Conservation (phyloP, 2,329 filamentous ascomycete species). For the Ceratocystis cacaofunesta region DNA sequence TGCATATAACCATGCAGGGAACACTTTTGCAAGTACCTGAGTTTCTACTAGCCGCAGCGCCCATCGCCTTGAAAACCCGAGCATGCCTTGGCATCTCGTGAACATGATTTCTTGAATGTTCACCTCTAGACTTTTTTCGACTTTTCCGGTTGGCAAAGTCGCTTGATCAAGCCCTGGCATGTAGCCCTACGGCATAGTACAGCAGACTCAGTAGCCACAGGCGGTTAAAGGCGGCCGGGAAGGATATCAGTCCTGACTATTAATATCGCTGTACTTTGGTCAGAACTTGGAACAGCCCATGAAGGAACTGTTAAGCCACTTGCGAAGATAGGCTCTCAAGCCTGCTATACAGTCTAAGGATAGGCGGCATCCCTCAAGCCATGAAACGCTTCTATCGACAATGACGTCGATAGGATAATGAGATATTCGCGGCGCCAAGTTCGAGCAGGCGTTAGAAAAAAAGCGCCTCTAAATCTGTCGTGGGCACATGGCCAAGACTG, state of each 20-base stretch:
- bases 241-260: background rate
- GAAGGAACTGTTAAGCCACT: background rate
- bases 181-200: background rate
- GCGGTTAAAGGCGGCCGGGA: too few relatives aligned
- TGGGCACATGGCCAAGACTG: background rate
- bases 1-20: too few relatives aligned
- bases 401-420: background rate
- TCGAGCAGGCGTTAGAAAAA: background rate
- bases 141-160: background rate
- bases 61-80: too few relatives aligned
- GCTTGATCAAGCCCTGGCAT: background rate
- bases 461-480: background rate
- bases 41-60: too few relatives aligned
- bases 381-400: background rate
- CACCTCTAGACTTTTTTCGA: too few relatives aligned
- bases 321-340: background rate
- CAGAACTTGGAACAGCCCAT: background rate
- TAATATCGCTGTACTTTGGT: background rate
- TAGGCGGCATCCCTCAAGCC: background rate
- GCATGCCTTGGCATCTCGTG: too few relatives aligned
- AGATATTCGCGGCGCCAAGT: background rate
- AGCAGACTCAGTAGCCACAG: background rate
- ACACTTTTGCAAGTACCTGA: too few relatives aligned
- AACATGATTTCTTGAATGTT: too few relatives aligned
- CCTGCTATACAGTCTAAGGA: background rate